phyloP scores from a whole-genome alignment of 2,329 filamentous ascomycete species.

The Rhynchosporium agropyri region DNA sequence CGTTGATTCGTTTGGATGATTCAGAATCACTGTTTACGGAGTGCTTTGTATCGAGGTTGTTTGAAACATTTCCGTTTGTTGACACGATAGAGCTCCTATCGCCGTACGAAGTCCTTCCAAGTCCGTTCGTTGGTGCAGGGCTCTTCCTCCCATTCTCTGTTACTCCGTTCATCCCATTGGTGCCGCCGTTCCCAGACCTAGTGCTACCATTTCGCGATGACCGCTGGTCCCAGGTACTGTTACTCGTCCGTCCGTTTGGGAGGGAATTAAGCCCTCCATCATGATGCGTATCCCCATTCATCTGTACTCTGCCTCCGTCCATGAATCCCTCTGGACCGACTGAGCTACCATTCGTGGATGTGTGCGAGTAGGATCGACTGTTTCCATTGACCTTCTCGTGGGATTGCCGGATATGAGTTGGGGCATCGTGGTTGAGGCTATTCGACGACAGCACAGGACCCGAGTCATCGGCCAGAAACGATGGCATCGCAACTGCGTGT shows the following conservation, averaged over 20 bases:
- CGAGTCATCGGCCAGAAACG: conserved; percentile 50
- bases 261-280: conserved; percentile 61
- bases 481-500: conserved; percentile 54
- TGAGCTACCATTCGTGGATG: conserved; percentile 42
- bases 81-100: conserved; percentile 38
- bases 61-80: conserved; percentile 36
- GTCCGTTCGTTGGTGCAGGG: conserved; percentile 36
- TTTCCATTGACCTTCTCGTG: conserved; percentile 43
- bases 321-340: conserved; percentile 42
- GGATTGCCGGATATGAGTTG: conserved; percentile 43
- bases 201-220: conserved; percentile 40
- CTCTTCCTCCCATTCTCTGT: conserved; percentile 41
- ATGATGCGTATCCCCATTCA: conserved; percentile 39
- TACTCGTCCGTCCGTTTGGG: conserved; percentile 57
- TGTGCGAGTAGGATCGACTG: conserved; percentile 35
- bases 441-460: conserved; percentile 38
- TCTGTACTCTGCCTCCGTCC: conserved; percentile 32
- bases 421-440: conserved; percentile 41
- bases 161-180: conserved; percentile 33
- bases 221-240: conserved; percentile 45
- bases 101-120: conserved; percentile 33
- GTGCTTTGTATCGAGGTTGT: conserved; percentile 28
- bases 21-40: conserved; percentile 36
- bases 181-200: conserved; percentile 38
- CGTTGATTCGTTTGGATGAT: conserved; percentile 27